Evolutionary conservation across 805 yeast species (phyloP).

Genomic region (Komagataella phaffii): DNA sequence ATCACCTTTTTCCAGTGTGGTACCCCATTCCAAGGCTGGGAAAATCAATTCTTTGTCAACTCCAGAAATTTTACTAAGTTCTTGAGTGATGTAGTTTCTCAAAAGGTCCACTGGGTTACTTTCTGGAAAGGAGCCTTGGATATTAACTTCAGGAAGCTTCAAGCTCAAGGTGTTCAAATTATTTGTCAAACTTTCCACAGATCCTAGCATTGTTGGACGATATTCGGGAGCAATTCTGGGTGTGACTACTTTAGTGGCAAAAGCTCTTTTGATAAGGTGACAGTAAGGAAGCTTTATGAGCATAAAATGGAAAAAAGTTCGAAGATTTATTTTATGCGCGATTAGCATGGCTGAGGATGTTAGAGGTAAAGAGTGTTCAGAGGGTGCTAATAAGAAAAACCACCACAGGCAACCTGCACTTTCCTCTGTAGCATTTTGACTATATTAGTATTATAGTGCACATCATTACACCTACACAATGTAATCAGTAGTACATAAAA

Average conservation of each 20-base stretch:
- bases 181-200: slow-evolving; percentile 11
- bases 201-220: slow-evolving; percentile 11
- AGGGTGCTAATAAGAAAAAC: too few relatives aligned
- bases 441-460: neutral
- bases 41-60: slow-evolving; percentile 59
- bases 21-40: slow-evolving; percentile 82
- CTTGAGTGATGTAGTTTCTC: slow-evolving; percentile 79
- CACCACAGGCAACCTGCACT: too few relatives aligned
- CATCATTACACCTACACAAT: neutral
- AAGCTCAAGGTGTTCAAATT: slow-evolving; percentile 14
- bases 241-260: neutral
- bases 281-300: neutral
- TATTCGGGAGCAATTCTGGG: neutral
- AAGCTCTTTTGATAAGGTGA: neutral
- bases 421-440: too few relatives aligned
- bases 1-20: slow-evolving; percentile 83
- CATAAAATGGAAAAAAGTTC: neutral
- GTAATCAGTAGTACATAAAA: neutral
- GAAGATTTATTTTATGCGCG: neutral
- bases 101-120: slow-evolving; percentile 75
- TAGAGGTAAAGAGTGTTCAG: too few relatives aligned
- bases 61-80: slow-evolving; percentile 58
- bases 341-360: neutral
- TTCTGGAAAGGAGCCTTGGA: slow-evolving; percentile 58
- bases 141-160: slow-evolving; percentile 23